These are phyloP conservation scores for Tulasnella sp. DNA, from an alignment of 768 basidiomycete genomes.

Conservation along the genomic window DNA sequence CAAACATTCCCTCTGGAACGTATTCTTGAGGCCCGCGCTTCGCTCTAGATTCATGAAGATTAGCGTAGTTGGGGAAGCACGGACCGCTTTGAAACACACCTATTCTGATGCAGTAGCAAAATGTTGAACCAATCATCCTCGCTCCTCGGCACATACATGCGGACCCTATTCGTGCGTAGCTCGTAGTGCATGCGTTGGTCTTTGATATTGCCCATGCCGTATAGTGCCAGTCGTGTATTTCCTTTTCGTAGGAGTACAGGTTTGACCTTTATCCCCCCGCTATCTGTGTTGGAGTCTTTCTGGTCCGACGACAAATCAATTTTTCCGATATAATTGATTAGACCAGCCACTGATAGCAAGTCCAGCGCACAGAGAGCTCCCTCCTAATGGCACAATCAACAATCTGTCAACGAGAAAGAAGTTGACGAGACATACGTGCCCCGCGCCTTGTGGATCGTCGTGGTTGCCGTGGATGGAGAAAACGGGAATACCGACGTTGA, in stretches of 20 bases:
- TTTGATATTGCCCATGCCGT: conserved; percentile 94
- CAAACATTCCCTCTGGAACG: conserved; percentile 95
- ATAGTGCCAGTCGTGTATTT: conserved; percentile 76
- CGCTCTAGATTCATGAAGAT: conserved; percentile 46
- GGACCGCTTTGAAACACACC: conserved; percentile 41
- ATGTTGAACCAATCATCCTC: conserved; percentile 94
- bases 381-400: conserved; percentile 44
- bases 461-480: conserved; percentile 99
- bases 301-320: conserved; percentile 56
- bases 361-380: conserved; percentile 95
- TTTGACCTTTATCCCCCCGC: conserved; percentile 66
- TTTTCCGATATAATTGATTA: conserved; percentile 98
- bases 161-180: conserved; percentile 82
- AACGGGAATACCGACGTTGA: conserved; percentile 92
- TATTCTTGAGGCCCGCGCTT: conserved; percentile 90
- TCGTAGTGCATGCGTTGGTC: conserved; percentile 97
- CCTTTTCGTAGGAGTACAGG: conserved; percentile 92
- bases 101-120: conserved; percentile 88
- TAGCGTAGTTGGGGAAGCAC: neutral
- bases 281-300: conserved; percentile 5
- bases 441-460: conserved; percentile 96
- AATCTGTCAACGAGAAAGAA: neutral
- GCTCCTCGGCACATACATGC: conserved; percentile 92
- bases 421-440: conserved; percentile 50
- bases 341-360: conserved; percentile 84